Conservation (phyloP, 2,329 filamentous ascomycete species). For the Fusarium sp. region DNA sequence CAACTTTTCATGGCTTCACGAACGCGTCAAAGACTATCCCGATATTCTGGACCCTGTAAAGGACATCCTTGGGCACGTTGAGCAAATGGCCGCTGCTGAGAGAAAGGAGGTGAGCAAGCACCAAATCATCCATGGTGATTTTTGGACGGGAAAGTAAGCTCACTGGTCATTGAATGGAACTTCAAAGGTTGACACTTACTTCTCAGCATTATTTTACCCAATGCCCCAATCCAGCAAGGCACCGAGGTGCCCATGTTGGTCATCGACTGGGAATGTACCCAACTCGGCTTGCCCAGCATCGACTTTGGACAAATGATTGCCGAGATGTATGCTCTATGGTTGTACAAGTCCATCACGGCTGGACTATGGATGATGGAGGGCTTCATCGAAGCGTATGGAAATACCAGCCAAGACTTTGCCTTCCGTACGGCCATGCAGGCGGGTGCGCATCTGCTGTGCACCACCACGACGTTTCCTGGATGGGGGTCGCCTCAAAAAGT, state of each 20-base stretch:
- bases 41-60: neutral
- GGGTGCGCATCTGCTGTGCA: slow-evolving; percentile 5
- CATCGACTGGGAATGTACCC: slow-evolving; percentile 1
- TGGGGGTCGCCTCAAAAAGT: neutral
- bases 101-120: neutral
- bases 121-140: slow-evolving; percentile 13
- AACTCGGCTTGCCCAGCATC: neutral
- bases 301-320: slow-evolving; percentile 16
- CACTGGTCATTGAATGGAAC: fast-evolving
- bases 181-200: neutral
- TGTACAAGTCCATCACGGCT: slow-evolving; percentile 1
- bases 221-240: neutral
- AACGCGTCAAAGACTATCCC: neutral
- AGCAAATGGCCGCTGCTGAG: slow-evolving; percentile 5
- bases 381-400: neutral
- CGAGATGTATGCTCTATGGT: slow-evolving; percentile 13
- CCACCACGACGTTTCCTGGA: neutral
- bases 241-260: neutral
- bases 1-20: slow-evolving; percentile 1
- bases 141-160: slow-evolving; percentile 11
- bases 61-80: neutral
- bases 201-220: neutral
- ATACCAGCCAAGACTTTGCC: neutral
- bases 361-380: slow-evolving; percentile 10
- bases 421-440: neutral